Percentiles rank a stretch among this genome's conserved stretches.
Conservation (phyloP, 2,329 filamentous ascomycete species). For the Colletotrichum scovillei region DNA sequence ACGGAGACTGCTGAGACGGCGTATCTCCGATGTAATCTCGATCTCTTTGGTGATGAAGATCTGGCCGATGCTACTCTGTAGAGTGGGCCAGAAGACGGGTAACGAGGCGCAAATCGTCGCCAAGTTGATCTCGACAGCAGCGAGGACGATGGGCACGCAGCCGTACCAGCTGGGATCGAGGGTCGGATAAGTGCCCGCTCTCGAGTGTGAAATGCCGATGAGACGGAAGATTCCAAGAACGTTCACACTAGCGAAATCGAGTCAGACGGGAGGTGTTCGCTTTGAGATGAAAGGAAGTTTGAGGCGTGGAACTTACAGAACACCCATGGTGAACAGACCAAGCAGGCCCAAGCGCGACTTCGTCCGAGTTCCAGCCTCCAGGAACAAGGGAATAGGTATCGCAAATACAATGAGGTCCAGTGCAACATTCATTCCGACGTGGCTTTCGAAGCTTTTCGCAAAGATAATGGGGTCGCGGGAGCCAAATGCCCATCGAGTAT, state of each 20-base stretch:
- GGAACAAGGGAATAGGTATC: slow-evolving; percentile 45
- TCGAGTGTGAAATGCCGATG: slow-evolving; percentile 41
- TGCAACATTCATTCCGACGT: slow-evolving; percentile 45
- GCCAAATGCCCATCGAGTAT: slow-evolving; percentile 44
- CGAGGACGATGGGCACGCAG: slow-evolving; percentile 46
- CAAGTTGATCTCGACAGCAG: slow-evolving; percentile 46
- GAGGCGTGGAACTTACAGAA: slow-evolving; percentile 42
- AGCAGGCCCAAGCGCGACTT: slow-evolving; percentile 46
- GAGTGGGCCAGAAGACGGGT: slow-evolving; percentile 36
- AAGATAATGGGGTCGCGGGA: slow-evolving; percentile 41
- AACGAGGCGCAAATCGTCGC: slow-evolving; percentile 31
- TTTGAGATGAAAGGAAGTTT: background rate
- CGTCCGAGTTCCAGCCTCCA: slow-evolving; percentile 38
- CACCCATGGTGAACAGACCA: slow-evolving; percentile 44
- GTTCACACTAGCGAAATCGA: slow-evolving; percentile 32
- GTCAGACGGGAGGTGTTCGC: background rate
- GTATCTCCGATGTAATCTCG: slow-evolving; percentile 38
- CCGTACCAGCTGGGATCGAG: slow-evolving; percentile 50
- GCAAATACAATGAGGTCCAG: slow-evolving; percentile 46
- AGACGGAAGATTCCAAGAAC: slow-evolving; percentile 43
- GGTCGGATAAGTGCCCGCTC: slow-evolving; percentile 47
- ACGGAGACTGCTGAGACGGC: slow-evolving; percentile 11
- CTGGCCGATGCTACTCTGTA: slow-evolving; percentile 41
- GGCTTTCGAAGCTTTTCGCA: slow-evolving; percentile 42
- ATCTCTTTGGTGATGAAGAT: slow-evolving; percentile 52